A percentile compares a stretch with the other conserved stretches of the same genome.
phyloP scores from a whole-genome alignment of 352 stramenopile species.

The Phytophthora ramorum region DNA sequence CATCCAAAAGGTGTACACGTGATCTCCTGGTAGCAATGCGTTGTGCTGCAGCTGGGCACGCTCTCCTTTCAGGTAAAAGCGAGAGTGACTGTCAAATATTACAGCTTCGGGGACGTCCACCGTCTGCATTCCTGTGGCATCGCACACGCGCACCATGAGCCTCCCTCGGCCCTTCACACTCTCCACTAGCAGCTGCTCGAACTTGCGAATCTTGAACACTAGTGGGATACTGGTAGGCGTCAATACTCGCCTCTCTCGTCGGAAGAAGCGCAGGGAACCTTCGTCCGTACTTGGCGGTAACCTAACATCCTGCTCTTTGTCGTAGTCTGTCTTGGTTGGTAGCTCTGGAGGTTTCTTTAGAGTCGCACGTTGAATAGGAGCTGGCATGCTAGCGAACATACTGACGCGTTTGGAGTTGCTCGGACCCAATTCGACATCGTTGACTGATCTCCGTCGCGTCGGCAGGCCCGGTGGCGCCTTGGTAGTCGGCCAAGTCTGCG shows the following conservation, averaged over 20 bases:
- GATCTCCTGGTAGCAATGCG: slow-evolving; percentile 52
- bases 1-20: slow-evolving; percentile 82
- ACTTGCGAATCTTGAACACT: slow-evolving; percentile 52
- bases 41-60: slow-evolving; percentile 51
- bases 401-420: slow-evolving; percentile 32
- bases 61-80: slow-evolving; percentile 59
- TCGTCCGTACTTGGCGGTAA: slow-evolving; percentile 13
- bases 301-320: slow-evolving; percentile 18
- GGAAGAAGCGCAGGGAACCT: slow-evolving; percentile 45
- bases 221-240: slow-evolving; percentile 34
- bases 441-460: slow-evolving; percentile 35
- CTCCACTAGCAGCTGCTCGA: slow-evolving; percentile 67
- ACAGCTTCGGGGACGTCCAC: slow-evolving; percentile 66
- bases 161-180: slow-evolving; percentile 58
- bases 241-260: slow-evolving; percentile 41
- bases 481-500: slow-evolving; percentile 22
- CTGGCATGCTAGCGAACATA: slow-evolving; percentile 40
- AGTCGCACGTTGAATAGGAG: slow-evolving; percentile 5
- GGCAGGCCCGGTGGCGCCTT: slow-evolving; percentile 15
- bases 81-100: slow-evolving; percentile 74
- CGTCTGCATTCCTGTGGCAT: slow-evolving; percentile 50
- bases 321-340: not conserved
- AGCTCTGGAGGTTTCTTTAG: slow-evolving; percentile 2
- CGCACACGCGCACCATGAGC: slow-evolving; percentile 70
- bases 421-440: slow-evolving; percentile 31